Evolutionary conservation across 2,329 filamentous ascomycete genomes (phyloP).

Genomic region (Alternaria brassicae): DNA sequence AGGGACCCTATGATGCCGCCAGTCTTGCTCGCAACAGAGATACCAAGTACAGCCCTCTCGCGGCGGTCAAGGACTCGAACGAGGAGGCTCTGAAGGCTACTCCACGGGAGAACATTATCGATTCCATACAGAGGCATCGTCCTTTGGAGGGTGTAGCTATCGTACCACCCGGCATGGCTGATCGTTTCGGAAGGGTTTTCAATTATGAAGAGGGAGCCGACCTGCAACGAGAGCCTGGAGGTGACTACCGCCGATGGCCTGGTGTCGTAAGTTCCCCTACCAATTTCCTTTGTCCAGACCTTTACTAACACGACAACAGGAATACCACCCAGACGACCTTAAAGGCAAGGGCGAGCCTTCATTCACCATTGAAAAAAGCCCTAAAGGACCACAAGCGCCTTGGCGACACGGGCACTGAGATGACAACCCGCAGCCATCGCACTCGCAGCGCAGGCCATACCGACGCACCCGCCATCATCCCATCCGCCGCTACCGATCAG

Average conservation of each 20-base stretch:
- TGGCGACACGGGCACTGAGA: constrained; percentile 53
- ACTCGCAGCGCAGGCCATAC: constrained; percentile 48
- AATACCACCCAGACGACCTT: constrained; percentile 77
- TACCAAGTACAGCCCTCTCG: constrained; percentile 71
- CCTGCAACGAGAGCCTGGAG: constrained; percentile 81
- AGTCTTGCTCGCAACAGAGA: constrained; percentile 74
- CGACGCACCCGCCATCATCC: constrained; percentile 31
- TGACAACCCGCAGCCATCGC: constrained; percentile 49
- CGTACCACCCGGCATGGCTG: constrained; percentile 75
- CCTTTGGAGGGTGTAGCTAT: constrained; percentile 81
- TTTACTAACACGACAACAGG: constrained; percentile 32
- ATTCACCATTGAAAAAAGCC: constrained; percentile 71
- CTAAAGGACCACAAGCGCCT: constrained; percentile 65
- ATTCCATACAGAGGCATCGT: constrained; percentile 74
- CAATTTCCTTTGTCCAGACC: neutral
- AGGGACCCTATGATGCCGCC: constrained; percentile 87
- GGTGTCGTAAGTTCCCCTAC: constrained; percentile 68
- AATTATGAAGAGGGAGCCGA: constrained; percentile 86
- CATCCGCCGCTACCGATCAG: constrained; percentile 39
- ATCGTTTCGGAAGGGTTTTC: constrained; percentile 73
- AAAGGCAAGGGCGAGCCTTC: constrained; percentile 84
- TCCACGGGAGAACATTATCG: constrained; percentile 76
- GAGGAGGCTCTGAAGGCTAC: constrained; percentile 81
- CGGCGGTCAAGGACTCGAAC: constrained; percentile 76
- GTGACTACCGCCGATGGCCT: constrained; percentile 79